Conservation (phyloP, 2,329 filamentous ascomycete species). For the Elsinoe batatas region DNA sequence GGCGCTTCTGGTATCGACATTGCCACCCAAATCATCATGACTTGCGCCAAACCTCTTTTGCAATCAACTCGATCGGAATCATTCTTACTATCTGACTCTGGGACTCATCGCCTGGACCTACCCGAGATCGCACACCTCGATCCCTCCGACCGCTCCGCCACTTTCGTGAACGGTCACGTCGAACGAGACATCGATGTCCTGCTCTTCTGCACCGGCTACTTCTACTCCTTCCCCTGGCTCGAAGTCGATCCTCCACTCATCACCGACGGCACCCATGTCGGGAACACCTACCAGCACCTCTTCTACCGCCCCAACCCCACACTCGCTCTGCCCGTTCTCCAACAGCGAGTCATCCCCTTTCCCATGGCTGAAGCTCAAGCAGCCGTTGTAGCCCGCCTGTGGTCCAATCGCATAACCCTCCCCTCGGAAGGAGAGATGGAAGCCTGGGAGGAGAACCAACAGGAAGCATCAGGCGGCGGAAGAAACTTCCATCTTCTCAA, state of each 20-base stretch:
- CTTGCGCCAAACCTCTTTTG: slow-evolving; percentile 53
- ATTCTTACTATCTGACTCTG: slow-evolving; percentile 30
- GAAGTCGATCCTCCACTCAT: slow-evolving; percentile 47
- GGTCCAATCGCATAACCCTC: slow-evolving; percentile 58
- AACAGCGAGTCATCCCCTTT: slow-evolving; percentile 82
- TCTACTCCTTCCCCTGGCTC: slow-evolving; percentile 73
- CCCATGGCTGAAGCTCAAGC: slow-evolving; percentile 69
- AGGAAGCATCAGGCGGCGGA: slow-evolving; percentile 37
- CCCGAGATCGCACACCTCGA: slow-evolving; percentile 46
- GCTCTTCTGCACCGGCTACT: slow-evolving; percentile 82
- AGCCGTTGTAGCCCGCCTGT: slow-evolving; percentile 65
- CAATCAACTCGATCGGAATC: slow-evolving; percentile 49
- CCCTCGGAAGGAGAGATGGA: slow-evolving; percentile 57
- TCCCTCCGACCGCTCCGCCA: slow-evolving; percentile 50
- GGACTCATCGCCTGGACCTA: slow-evolving; percentile 47
- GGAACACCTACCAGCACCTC: slow-evolving; percentile 68
- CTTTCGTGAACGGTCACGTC: slow-evolving; percentile 55
- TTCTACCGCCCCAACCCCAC: slow-evolving; percentile 69
- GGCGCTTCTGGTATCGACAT: slow-evolving; percentile 80
- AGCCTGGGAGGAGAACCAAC: slow-evolving; percentile 49
- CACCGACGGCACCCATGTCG: slow-evolving; percentile 58
- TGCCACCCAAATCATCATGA: slow-evolving; percentile 58
- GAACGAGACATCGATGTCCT: slow-evolving; percentile 64
- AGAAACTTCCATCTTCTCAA: slow-evolving; percentile 45
- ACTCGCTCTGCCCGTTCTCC: slow-evolving; percentile 64